Evolutionary conservation across 1,284 basidiomycete genomes (phyloP).

Genomic region (Sanghuangporus weigelae): DNA sequence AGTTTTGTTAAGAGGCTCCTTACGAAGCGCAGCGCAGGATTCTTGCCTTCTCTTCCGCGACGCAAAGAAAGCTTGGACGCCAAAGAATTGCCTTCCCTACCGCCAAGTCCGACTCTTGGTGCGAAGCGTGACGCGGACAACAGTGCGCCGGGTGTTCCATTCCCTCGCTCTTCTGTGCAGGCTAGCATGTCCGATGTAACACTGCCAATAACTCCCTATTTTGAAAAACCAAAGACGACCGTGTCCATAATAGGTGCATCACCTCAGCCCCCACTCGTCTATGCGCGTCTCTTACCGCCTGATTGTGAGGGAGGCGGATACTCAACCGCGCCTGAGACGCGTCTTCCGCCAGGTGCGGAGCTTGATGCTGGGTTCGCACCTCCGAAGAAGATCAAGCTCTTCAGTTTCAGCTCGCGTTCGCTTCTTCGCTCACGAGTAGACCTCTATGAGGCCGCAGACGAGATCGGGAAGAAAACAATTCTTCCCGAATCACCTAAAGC

Average conservation of each 20-base stretch:
- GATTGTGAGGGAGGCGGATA: constrained; percentile 4
- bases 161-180: constrained; percentile 1
- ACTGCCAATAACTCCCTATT: neutral
- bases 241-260: neutral
- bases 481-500: neutral
- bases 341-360: neutral
- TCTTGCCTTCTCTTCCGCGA: neutral
- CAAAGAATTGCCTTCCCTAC: constrained; percentile 11
- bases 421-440: constrained; percentile 5
- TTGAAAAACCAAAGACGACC: neutral
- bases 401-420: constrained; percentile 16
- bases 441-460: constrained; percentile 1
- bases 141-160: neutral
- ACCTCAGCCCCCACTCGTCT: neutral
- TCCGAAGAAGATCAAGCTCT: constrained; percentile 4
- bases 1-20: constrained; percentile 13
- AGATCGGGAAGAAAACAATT: neutral
- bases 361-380: constrained; percentile 12
- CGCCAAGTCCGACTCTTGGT: neutral
- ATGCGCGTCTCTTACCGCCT: neutral
- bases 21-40: constrained; percentile 3
- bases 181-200: constrained; percentile 14
- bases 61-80: constrained; percentile 5
- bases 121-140: neutral
- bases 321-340: constrained; percentile 3